phyloP scores from a whole-genome alignment of 2,329 filamentous ascomycete genomes.

The Diaporthe australafricana region DNA sequence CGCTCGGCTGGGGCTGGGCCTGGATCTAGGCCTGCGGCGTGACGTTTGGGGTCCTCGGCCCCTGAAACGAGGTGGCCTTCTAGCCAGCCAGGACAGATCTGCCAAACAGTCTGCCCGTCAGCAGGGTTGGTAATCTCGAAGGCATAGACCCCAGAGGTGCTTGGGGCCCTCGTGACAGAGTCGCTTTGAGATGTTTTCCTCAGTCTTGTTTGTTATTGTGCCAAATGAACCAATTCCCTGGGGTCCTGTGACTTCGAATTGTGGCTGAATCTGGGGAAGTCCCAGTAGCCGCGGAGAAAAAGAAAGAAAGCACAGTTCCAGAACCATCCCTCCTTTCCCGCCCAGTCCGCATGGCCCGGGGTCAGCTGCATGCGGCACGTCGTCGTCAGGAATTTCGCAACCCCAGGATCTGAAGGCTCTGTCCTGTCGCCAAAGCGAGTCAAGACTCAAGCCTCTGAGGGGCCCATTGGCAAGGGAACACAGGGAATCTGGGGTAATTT shows the following conservation, averaged over 20 bases:
- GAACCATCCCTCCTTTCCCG: neutral
- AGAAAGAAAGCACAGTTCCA: neutral
- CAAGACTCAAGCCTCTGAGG: neutral
- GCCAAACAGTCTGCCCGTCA: neutral
- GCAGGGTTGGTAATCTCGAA: neutral
- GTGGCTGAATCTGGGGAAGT: conserved; percentile 12
- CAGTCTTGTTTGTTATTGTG: neutral
- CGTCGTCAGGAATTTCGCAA: conserved; percentile 18
- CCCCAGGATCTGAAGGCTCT: neutral
- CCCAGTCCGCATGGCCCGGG: conserved; percentile 9
- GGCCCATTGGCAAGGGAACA: conserved; percentile 2
- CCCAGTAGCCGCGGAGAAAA: neutral
- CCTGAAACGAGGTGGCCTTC: conserved; percentile 2
- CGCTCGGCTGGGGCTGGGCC: conserved; percentile 9
- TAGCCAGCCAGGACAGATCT: neutral
- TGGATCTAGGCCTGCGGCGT: conserved; percentile 23
- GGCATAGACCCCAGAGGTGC: neutral
- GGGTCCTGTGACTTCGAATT: conserved; percentile 12
- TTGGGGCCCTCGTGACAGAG: conserved; percentile 5
- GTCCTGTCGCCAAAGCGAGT: conserved; percentile 4
- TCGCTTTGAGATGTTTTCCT: neutral
- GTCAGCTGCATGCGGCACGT: conserved; percentile 22
- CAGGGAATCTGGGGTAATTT: conserved; percentile 29
- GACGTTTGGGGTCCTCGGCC: conserved; percentile 3
- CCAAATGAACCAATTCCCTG: neutral